phyloP scores from a whole-genome alignment of 2,329 filamentous ascomycete genomes.

The Penicillium sp. region DNA sequence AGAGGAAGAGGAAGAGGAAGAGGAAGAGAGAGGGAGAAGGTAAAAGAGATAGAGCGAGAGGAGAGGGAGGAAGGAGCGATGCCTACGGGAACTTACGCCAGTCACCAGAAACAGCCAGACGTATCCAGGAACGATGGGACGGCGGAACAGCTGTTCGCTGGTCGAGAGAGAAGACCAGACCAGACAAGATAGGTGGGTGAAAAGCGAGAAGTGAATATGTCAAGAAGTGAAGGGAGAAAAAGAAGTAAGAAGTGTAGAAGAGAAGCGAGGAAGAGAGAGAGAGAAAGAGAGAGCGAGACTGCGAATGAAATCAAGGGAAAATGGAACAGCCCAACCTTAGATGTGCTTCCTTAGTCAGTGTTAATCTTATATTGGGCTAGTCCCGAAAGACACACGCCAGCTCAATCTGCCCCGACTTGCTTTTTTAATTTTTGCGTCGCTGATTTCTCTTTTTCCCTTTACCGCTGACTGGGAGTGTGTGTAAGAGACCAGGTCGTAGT shows the following conservation, averaged over 20 bases:
- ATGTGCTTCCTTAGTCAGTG: slow-evolving; percentile 9
- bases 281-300: slow-evolving; percentile 11
- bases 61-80: slow-evolving; percentile 22
- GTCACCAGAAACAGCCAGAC: not conserved
- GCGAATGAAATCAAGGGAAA: slow-evolving; percentile 8
- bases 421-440: not conserved
- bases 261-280: slow-evolving; percentile 15
- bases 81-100: not conserved
- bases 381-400: not conserved
- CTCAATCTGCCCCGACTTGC: not conserved
- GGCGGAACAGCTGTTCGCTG: not conserved
- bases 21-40: not conserved
- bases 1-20: not conserved
- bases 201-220: not conserved
- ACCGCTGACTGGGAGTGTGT: not conserved
- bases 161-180: not conserved
- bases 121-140: slow-evolving; percentile 8
- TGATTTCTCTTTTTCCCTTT: no score
- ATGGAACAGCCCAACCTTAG: slow-evolving; percentile 17
- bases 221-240: not conserved
- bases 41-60: slow-evolving; percentile 15
- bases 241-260: not conserved
- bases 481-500: not conserved
- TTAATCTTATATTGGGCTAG: not conserved
- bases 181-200: not conserved